Conservation (phyloP, 1,139 yeast species). For the Candida labiduridarum region DNA sequence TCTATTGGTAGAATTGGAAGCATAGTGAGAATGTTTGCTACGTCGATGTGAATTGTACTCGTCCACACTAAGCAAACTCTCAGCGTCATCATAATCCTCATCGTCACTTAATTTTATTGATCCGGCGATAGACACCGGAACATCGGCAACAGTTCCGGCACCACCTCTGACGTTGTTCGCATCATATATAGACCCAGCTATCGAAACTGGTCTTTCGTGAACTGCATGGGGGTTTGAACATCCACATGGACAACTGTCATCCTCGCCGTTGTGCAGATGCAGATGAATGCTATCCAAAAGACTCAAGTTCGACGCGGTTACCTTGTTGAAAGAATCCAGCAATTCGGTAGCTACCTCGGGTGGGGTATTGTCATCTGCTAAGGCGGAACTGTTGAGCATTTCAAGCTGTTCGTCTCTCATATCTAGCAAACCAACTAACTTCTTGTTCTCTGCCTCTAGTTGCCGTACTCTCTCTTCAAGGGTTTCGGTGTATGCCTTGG, state of each 20-base stretch:
- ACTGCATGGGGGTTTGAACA: conserved; percentile 58
- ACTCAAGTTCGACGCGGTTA: conserved; percentile 22
- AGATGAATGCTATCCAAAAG: conserved; percentile 17
- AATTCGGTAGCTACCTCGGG: background rate
- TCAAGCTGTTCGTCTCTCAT: conserved; percentile 62
- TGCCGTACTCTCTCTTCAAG: conserved; percentile 49
- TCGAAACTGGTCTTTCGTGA: conserved; percentile 65
- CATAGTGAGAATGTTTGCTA: conserved; percentile 14
- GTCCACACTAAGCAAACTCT: conserved; percentile 35
- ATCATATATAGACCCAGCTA: conserved; percentile 57
- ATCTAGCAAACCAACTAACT: conserved; percentile 53
- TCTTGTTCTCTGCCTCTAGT: conserved; percentile 46
- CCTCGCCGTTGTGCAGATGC: conserved; percentile 43
- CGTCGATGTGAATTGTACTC: conserved; percentile 20
- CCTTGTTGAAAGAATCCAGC: conserved; percentile 10
- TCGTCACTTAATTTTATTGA: conserved; percentile 54
- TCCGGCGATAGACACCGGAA: conserved; percentile 32
- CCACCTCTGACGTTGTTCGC: conserved; percentile 19
- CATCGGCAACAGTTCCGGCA: conserved; percentile 15
- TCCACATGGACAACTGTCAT: conserved; percentile 50
- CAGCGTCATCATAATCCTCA: conserved; percentile 49
- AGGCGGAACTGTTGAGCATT: conserved; percentile 19
- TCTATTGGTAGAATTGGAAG: conserved; percentile 20
- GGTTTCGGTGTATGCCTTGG: conserved; percentile 54
- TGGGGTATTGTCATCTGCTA: conserved; percentile 9